Evolutionary conservation across 2,329 filamentous ascomycete species (phyloP).

Genomic region (Botrytis hyacinthi): DNA sequence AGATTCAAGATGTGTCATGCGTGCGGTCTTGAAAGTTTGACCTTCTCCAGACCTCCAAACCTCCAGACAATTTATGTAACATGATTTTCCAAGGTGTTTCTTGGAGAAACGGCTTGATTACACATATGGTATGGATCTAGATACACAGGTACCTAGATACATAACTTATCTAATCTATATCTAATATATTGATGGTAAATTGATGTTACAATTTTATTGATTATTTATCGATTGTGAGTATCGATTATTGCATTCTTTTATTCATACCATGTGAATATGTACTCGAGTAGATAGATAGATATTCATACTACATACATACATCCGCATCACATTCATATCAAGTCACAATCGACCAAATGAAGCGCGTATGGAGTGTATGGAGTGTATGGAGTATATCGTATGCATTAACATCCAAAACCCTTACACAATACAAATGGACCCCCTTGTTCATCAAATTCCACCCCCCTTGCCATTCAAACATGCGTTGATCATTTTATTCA

Average conservation of each 20-base stretch:
- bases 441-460: background rate
- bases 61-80: constrained; percentile 5
- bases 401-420: background rate
- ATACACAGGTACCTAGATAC: too few species aligned
- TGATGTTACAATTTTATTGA: background rate
- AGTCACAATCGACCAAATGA: background rate
- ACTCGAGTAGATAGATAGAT: background rate
- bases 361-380: too few species aligned
- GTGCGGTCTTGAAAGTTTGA: background rate
- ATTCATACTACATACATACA: background rate
- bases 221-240: background rate
- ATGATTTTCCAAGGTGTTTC: background rate
- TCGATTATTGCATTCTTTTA: constrained; percentile 11
- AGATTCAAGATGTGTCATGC: background rate
- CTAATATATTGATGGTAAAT: background rate
- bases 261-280: background rate
- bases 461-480: background rate
- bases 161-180: background rate
- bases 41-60: background rate
- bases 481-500: background rate
- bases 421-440: background rate
- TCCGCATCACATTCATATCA: background rate
- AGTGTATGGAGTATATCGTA: background rate
- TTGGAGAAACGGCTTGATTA: constrained; percentile 1
- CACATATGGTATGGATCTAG: background rate